Percentiles rank a stretch among this genome's conserved stretches.
Evolutionary conservation across 208 protist species (phyloP).

Genomic region (Novymonas esmeraldas): DNA sequence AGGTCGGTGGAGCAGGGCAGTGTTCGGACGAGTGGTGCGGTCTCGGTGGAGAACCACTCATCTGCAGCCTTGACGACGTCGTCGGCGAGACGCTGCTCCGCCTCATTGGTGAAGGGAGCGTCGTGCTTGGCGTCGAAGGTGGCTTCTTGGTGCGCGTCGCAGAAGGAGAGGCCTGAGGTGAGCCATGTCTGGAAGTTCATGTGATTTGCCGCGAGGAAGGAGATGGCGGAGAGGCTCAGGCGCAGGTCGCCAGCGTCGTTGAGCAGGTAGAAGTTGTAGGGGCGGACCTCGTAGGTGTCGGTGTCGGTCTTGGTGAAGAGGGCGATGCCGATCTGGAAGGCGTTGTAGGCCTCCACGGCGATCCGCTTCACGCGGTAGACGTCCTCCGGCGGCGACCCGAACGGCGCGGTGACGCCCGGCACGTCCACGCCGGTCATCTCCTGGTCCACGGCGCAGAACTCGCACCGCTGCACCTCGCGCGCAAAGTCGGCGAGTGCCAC

Average conservation of each 20-base stretch:
- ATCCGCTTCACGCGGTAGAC: conserved; percentile 49
- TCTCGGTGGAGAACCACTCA: conserved; percentile 1
- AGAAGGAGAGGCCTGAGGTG: conserved; percentile 48
- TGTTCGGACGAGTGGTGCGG: neutral
- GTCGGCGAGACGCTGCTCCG: neutral
- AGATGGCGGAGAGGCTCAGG: conserved; percentile 34
- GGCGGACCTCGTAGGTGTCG: conserved; percentile 57
- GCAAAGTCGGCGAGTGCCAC: conserved; percentile 58
- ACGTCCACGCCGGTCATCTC: conserved; percentile 82
- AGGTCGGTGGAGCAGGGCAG: conserved; percentile 12
- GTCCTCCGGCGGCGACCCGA: conserved; percentile 31
- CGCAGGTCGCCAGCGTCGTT: conserved; percentile 44
- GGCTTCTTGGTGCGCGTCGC: conserved; percentile 39
- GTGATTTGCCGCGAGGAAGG: conserved; percentile 47
- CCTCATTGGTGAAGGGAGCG: neutral
- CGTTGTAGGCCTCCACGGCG: conserved; percentile 56
- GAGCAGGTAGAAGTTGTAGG: conserved; percentile 81
- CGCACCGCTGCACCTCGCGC: conserved; percentile 44
- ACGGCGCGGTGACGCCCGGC: conserved; percentile 16
- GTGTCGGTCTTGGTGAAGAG: conserved; percentile 52
- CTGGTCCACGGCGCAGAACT: conserved; percentile 77
- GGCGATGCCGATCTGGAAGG: conserved; percentile 79
- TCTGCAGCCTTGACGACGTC: neutral
- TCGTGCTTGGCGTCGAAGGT: neutral
- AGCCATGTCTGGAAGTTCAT: conserved; percentile 80